phyloP scores from a whole-genome alignment of 352 stramenopile species.

The Globisporangium solare region DNA sequence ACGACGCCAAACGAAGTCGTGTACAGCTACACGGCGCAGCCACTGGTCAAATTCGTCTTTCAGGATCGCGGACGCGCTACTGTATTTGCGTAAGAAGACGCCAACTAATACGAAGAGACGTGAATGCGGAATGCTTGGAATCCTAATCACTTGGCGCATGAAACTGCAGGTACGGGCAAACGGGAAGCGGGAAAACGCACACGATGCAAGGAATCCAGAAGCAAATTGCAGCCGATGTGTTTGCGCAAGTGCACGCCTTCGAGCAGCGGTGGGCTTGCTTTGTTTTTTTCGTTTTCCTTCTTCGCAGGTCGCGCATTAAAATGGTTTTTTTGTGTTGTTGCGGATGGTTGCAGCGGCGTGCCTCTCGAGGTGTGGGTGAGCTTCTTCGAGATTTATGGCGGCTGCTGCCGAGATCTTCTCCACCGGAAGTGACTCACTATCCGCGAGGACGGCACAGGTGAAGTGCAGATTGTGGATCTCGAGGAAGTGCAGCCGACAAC shows the following conservation, averaged over 20 bases:
- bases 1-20: slow-evolving; percentile 90
- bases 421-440: slow-evolving; percentile 88
- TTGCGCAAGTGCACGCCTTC: slow-evolving; percentile 65
- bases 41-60: slow-evolving; percentile 94
- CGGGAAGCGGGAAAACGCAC: slow-evolving; percentile 90
- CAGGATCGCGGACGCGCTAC: slow-evolving; percentile 90
- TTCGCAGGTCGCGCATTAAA: too few species aligned
- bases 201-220: slow-evolving; percentile 92
- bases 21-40: slow-evolving; percentile 89
- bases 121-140: too few species aligned
- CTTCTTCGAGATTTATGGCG: slow-evolving; percentile 98
- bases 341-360: slow-evolving; percentile 25
- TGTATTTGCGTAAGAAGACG: slow-evolving; percentile 90
- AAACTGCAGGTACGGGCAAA: slow-evolving; percentile 84
- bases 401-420: slow-evolving; percentile 94
- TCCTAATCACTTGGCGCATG: neutral
- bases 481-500: slow-evolving; percentile 86
- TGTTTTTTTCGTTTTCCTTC: neutral
- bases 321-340: neutral
- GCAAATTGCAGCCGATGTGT: slow-evolving; percentile 71
- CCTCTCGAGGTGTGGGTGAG: slow-evolving; percentile 88
- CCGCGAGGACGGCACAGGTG: slow-evolving; percentile 90
- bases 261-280: slow-evolving; percentile 18
- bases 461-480: slow-evolving; percentile 95
- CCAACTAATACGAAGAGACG: too few species aligned